Conservation (phyloP, 352 stramenopile species). For the Globisporangium spinosum region DNA sequence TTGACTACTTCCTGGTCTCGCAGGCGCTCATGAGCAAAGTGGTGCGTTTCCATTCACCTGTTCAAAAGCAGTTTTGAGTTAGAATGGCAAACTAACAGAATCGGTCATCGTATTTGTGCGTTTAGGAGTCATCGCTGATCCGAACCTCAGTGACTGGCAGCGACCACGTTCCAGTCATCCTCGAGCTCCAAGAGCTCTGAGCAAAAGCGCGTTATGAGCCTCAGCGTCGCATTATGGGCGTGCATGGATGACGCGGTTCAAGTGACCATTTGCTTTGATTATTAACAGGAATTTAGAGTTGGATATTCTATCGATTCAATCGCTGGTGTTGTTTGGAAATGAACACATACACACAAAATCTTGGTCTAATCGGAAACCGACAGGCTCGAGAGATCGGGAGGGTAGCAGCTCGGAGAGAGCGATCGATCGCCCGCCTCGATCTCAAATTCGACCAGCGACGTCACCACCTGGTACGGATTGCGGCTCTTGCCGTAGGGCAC, state of each 20-base stretch:
- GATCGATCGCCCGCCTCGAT: slow-evolving; percentile 47
- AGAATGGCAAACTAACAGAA: not conserved
- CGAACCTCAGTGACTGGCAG: slow-evolving; percentile 59
- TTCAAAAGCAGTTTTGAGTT: not conserved
- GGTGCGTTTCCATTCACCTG: slow-evolving; percentile 31
- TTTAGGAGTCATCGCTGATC: slow-evolving; percentile 54
- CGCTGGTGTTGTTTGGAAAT: not conserved
- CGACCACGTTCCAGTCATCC: slow-evolving; percentile 75
- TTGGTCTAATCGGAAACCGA: not conserved
- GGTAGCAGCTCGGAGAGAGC: slow-evolving; percentile 16
- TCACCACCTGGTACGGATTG: slow-evolving; percentile 29
- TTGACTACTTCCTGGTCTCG: slow-evolving; percentile 85
- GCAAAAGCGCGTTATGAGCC: not conserved
- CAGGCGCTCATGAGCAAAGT: slow-evolving; percentile 49
- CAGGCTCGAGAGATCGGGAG: not conserved
- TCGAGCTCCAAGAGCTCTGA: slow-evolving; percentile 44
- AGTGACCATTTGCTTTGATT: not conserved
- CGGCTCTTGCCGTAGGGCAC: slow-evolving; percentile 17
- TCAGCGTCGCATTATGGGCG: not conserved
- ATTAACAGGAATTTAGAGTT: slow-evolving; percentile 1
- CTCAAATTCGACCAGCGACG: slow-evolving; percentile 49
- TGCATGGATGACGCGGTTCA: not conserved
- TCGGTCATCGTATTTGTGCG: not conserved
- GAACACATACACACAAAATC: not conserved
- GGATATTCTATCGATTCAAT: not conserved